Evolutionary conservation across 495 filamentous ascomycete species (phyloP).

Genomic region (Staphylotrichum longicolle): DNA sequence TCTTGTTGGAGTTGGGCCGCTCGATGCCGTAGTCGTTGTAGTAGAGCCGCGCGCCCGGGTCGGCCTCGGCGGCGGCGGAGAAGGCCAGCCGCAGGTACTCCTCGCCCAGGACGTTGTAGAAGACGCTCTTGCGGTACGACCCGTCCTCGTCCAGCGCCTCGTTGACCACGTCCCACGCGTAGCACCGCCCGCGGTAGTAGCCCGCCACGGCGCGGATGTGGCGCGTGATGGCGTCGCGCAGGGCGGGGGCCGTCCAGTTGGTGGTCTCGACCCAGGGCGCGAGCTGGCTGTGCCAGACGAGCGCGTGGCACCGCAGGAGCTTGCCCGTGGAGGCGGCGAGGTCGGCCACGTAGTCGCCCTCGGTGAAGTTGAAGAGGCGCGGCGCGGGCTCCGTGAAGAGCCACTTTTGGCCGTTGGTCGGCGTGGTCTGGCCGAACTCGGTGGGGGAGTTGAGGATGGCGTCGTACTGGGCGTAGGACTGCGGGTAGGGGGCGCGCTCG

Average conservation of each 20-base stretch:
- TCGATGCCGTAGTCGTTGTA: slow-evolving; percentile 71
- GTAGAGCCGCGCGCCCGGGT: slow-evolving; percentile 60
- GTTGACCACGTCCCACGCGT: slow-evolving; percentile 63
- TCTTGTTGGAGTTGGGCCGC: slow-evolving; percentile 30
- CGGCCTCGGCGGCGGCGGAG: slow-evolving; percentile 46
- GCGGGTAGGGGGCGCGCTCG: slow-evolving; percentile 34
- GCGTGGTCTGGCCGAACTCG: slow-evolving; percentile 53
- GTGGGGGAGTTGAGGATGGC: slow-evolving; percentile 39
- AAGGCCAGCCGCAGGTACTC: slow-evolving; percentile 58
- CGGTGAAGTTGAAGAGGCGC: slow-evolving; percentile 49
- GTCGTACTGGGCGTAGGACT: slow-evolving; percentile 32
- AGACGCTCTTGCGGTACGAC: slow-evolving; percentile 51
- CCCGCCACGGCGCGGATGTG: slow-evolving; percentile 53
- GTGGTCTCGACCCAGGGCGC: slow-evolving; percentile 54
- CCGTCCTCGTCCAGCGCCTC: slow-evolving; percentile 66
- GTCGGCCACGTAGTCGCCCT: slow-evolving; percentile 47
- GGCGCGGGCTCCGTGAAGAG: slow-evolving; percentile 46
- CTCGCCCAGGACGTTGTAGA: slow-evolving; percentile 54
- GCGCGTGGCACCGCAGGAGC: slow-evolving; percentile 54
- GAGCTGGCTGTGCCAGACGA: slow-evolving; percentile 59
- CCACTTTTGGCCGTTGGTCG: slow-evolving; percentile 55
- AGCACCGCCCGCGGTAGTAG: slow-evolving; percentile 54
- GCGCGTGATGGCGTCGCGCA: slow-evolving; percentile 45
- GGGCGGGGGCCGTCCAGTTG: slow-evolving; percentile 51
- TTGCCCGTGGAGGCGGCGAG: slow-evolving; percentile 47